phyloP scores from a whole-genome alignment of 345 rosid species.

The Linum lewisii region DNA sequence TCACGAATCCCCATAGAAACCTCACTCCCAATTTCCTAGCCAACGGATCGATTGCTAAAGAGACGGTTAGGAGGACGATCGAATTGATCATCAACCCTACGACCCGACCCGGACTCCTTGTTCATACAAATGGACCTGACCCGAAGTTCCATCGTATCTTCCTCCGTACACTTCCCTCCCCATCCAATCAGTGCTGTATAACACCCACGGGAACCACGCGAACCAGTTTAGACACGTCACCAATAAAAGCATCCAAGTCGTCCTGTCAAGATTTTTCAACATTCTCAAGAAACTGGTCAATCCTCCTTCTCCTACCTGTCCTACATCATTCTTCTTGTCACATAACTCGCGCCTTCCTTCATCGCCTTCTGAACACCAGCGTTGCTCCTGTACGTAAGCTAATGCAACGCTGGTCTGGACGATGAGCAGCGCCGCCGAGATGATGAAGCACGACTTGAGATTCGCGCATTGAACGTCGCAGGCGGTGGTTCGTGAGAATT shows the following conservation, averaged over 20 bases:
- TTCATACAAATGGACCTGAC: slow-evolving; percentile 31
- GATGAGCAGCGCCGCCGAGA: slow-evolving; percentile 46
- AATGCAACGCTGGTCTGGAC: slow-evolving; percentile 34
- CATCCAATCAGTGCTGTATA: slow-evolving; percentile 88
- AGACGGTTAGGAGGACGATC: too few relatives aligned
- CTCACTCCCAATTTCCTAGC: slow-evolving; percentile 57
- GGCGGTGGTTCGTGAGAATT: slow-evolving; percentile 55
- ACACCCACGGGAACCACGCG: slow-evolving; percentile 70
- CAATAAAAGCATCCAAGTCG: slow-evolving; percentile 62
- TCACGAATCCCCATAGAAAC: slow-evolving; percentile 61
- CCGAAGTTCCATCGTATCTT: slow-evolving; percentile 25
- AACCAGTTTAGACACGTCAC: slow-evolving; percentile 78
- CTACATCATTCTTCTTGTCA: background rate
- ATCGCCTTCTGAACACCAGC: slow-evolving; percentile 19
- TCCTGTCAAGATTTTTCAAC: slow-evolving; percentile 37
- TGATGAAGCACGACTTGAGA: slow-evolving; percentile 66
- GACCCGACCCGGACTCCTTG: slow-evolving; percentile 72
- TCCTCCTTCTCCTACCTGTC: too few relatives aligned
- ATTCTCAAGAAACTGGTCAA: slow-evolving; percentile 34
- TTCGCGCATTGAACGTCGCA: slow-evolving; percentile 82
- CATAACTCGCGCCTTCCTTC: slow-evolving; percentile 1
- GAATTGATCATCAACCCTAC: slow-evolving; percentile 72
- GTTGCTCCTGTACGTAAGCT: slow-evolving; percentile 33
- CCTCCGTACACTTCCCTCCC: slow-evolving; percentile 92
- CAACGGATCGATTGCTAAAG: too few relatives aligned